Percentiles rank a stretch among this genome's conserved stretches.
These are phyloP conservation scores for Cladosporium sp. DNA, from an alignment of 2,329 filamentous ascomycete species.

Conservation along the genomic window DNA sequence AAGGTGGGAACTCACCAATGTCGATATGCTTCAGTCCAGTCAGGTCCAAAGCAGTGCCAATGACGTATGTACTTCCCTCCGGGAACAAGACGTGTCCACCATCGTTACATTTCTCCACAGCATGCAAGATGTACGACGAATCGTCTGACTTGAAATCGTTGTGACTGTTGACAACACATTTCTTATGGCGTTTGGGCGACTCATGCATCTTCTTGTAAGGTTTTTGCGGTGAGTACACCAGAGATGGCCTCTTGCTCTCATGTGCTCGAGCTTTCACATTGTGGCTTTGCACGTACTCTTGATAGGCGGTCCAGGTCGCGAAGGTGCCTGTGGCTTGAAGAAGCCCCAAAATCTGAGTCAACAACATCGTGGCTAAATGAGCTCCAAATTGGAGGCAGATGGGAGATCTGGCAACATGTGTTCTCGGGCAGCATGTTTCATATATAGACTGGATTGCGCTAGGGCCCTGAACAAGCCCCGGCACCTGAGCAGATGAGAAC, in stretches of 20 bases:
- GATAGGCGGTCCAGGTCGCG: slow-evolving; percentile 28
- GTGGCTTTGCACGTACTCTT: slow-evolving; percentile 23
- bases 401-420: too few relatives aligned
- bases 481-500: too few relatives aligned
- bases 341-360: slow-evolving; percentile 12
- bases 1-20: slow-evolving; percentile 42
- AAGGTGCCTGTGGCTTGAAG: slow-evolving; percentile 18
- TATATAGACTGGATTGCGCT: slow-evolving; percentile 2
- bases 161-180: slow-evolving; percentile 36
- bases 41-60: slow-evolving; percentile 62
- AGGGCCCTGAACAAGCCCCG: too few relatives aligned
- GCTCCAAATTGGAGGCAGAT: too few relatives aligned
- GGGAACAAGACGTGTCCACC: slow-evolving; percentile 60
- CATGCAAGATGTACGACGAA: slow-evolving; percentile 49
- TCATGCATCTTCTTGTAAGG: slow-evolving; percentile 32
- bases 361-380: slow-evolving; percentile 15
- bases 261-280: slow-evolving; percentile 20
- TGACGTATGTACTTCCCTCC: slow-evolving; percentile 53
- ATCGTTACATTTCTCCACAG: slow-evolving; percentile 57
- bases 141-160: slow-evolving; percentile 45
- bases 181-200: slow-evolving; percentile 34
- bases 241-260: slow-evolving; percentile 28
- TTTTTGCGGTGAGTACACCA: slow-evolving; percentile 33
- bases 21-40: slow-evolving; percentile 63
- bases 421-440: too few relatives aligned